Evolutionary conservation across 306 rosid species (phyloP).

Genomic region (Leucaena leucocephala): DNA sequence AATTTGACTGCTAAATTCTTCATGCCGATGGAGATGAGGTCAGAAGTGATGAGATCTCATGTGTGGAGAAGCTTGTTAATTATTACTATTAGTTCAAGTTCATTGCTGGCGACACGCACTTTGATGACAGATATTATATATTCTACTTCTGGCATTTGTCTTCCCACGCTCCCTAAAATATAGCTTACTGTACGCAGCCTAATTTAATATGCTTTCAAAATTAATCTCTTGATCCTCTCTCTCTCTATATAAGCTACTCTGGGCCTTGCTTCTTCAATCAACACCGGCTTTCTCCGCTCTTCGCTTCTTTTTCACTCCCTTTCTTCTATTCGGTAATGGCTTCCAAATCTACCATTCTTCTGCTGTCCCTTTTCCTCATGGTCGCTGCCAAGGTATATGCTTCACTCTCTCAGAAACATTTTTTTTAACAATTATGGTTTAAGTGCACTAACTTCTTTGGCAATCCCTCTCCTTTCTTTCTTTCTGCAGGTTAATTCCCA

Average conservation of each 20-base stretch:
- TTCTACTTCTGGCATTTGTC: not conserved
- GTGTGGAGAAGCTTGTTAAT: not conserved
- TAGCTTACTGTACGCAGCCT: not conserved
- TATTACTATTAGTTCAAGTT: not conserved
- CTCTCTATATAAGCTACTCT: conserved; percentile 40
- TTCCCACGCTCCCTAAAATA: not conserved
- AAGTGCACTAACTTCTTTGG: conserved; percentile 26
- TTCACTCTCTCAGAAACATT: not conserved
- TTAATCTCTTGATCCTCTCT: conserved; percentile 6
- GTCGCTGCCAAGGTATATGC: conserved; percentile 44
- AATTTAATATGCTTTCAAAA: not conserved
- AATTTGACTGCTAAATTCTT: conserved; percentile 17
- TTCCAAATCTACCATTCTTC: conserved; percentile 27
- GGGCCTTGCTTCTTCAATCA: not conserved
- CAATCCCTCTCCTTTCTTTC: not conserved
- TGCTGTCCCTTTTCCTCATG: conserved; percentile 47
- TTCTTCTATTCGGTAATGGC: not conserved
- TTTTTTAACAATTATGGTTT: not conserved
- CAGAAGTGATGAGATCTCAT: not conserved
- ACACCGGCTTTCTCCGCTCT: not conserved
- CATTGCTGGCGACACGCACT: conserved; percentile 37
- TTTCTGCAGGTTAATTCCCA: conserved; percentile 46
- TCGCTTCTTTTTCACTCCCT: conserved; percentile 17
- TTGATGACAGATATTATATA: conserved; percentile 4
- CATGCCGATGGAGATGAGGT: not conserved